Evolutionary conservation across 805 yeast species (phyloP).

Genomic region (Candida insectalens): DNA sequence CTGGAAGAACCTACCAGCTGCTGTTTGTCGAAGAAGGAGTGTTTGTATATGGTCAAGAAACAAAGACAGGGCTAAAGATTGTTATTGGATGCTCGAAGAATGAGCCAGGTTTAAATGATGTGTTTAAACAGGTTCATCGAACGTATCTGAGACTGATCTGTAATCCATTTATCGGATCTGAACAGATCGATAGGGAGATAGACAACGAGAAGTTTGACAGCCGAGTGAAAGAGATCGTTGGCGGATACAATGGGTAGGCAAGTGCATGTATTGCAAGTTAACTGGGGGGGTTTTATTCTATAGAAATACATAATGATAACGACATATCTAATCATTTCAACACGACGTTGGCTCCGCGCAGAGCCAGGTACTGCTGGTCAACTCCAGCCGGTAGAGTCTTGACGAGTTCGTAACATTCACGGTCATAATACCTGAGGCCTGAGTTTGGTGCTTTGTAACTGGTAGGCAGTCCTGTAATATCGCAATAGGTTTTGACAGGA

Average conservation of each 20-base stretch:
- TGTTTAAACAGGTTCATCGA: constrained; percentile 37
- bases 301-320: not conserved
- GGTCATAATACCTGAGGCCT: constrained; percentile 69
- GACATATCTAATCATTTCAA: constrained; percentile 30
- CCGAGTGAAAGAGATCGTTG: constrained; percentile 17
- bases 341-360: constrained; percentile 83
- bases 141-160: constrained; percentile 46
- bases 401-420: constrained; percentile 72
- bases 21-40: constrained; percentile 60
- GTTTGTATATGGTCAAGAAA: constrained; percentile 59
- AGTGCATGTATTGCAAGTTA: not conserved
- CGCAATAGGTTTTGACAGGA: constrained; percentile 83
- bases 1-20: constrained; percentile 25
- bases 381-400: constrained; percentile 80
- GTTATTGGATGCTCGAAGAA: constrained; percentile 42
- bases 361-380: constrained; percentile 83
- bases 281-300: not conserved
- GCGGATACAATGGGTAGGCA: constrained; percentile 13
- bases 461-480: constrained; percentile 82
- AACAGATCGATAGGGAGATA: constrained; percentile 21
- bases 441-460: constrained; percentile 66
- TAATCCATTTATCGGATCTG: constrained; percentile 47
- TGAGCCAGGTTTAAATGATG: constrained; percentile 13
- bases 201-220: constrained; percentile 22
- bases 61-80: constrained; percentile 58